A percentile compares a stretch with the other conserved stretches of the same genome.
These are phyloP conservation scores for Fusarium dimerum DNA, from an alignment of 2,329 filamentous ascomycete species.

Conservation along the genomic window DNA sequence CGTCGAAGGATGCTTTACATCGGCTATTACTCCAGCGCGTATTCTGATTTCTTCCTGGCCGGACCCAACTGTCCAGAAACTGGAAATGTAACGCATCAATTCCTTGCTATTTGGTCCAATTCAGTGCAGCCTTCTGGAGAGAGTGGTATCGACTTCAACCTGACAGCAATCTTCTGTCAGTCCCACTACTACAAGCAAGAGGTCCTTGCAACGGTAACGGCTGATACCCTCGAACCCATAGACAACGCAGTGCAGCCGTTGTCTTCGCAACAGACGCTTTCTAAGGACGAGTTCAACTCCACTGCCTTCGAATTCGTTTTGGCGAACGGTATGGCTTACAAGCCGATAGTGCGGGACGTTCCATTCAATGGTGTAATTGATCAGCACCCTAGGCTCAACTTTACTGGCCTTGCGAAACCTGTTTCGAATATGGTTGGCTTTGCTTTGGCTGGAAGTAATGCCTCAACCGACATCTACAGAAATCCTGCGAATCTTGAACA, in stretches of 20 bases:
- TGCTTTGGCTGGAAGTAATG: conserved; percentile 29
- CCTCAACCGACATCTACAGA: too few species aligned
- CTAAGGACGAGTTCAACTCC: conserved; percentile 33
- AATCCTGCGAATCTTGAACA: conserved; percentile 6
- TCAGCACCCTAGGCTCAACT: conserved; percentile 19
- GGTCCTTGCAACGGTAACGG: conserved; percentile 44
- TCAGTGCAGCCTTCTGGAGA: neutral
- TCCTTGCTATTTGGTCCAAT: conserved; percentile 32
- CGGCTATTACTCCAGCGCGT: conserved; percentile 41
- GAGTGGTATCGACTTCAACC: conserved; percentile 12
- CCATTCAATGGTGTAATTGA: conserved; percentile 28
- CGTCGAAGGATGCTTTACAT: conserved; percentile 42
- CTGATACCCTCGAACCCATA: too few species aligned
- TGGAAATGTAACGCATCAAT: conserved; percentile 37
- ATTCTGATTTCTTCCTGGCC: conserved; percentile 34
- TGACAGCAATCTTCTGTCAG: conserved; percentile 45
- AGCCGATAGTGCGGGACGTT: conserved; percentile 18
- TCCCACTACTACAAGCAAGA: conserved; percentile 47
- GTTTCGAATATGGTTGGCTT: conserved; percentile 37
- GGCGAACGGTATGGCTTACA: conserved; percentile 27
- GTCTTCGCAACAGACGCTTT: conserved; percentile 14
- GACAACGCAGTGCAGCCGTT: too few species aligned
- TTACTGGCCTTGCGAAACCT: conserved; percentile 14
- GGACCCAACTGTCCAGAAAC: conserved; percentile 33
- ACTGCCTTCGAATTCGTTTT: conserved; percentile 38